Conservation (phyloP, 2,329 filamentous ascomycete genomes). For the Pyrenochaeta sp. region DNA sequence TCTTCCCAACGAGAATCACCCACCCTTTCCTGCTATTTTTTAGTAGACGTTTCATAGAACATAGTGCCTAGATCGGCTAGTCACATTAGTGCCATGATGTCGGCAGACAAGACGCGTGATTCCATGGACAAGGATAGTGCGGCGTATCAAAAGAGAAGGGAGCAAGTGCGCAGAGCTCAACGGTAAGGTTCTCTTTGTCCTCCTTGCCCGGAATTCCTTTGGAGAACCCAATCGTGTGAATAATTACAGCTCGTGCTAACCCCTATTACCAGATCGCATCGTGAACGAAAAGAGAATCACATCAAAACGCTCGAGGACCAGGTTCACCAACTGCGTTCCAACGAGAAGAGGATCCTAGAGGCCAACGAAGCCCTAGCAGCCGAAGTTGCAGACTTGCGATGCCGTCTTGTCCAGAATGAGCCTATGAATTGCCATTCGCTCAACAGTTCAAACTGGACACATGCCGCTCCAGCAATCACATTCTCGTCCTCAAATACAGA, state of each 20-base stretch:
- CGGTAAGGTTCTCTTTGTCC: constrained; percentile 18
- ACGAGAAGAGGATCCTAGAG: constrained; percentile 16
- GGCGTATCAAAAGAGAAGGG: constrained; percentile 35
- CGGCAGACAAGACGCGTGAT: not conserved
- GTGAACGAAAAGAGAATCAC: constrained; percentile 36
- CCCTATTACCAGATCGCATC: constrained; percentile 24
- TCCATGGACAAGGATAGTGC: constrained; percentile 11
- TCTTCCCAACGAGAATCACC: too few relatives aligned
- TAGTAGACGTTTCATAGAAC: too few relatives aligned
- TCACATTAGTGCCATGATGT: not conserved
- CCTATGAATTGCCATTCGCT: not conserved
- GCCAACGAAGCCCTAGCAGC: constrained; percentile 1
- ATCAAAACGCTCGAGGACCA: constrained; percentile 33
- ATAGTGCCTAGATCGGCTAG: too few relatives aligned
- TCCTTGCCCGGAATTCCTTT: not conserved
- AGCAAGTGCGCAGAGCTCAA: constrained; percentile 48
- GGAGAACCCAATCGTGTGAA: too few relatives aligned
- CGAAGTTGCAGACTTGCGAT: not conserved
- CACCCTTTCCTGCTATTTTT: too few relatives aligned
- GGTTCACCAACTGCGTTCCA: constrained; percentile 30
- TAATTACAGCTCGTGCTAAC: not conserved
- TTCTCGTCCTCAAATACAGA: too few relatives aligned
- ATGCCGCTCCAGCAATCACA: too few relatives aligned
- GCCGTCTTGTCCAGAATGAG: not conserved
- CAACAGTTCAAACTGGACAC: too few relatives aligned